phyloP scores from a whole-genome alignment of 352 stramenopile genomes.

The Plasmopara halstedii region DNA sequence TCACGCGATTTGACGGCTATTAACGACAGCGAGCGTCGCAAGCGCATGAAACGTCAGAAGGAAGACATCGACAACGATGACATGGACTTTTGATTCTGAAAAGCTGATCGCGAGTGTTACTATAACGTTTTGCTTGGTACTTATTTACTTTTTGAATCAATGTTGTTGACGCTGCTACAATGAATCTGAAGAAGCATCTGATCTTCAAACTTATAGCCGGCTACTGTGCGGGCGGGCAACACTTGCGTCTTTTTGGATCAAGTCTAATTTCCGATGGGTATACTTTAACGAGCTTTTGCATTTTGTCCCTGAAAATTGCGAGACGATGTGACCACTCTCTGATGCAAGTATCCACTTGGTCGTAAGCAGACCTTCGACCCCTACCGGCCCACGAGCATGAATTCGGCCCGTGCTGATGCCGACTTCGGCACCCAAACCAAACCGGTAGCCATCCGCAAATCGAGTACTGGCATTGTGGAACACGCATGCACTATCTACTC shows the following conservation, averaged over 20 bases:
- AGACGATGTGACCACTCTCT: constrained; percentile 75
- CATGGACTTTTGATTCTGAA: constrained; percentile 33
- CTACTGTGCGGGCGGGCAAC: constrained; percentile 62
- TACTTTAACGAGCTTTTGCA: constrained; percentile 46
- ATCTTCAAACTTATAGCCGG: constrained; percentile 38
- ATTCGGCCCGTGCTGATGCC: constrained; percentile 97
- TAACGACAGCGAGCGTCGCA: constrained; percentile 57
- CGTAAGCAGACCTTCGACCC: constrained; percentile 95
- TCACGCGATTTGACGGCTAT: constrained; percentile 62
- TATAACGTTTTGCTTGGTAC: background rate
- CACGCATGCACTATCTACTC: constrained; percentile 95
- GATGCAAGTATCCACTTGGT: constrained; percentile 96
- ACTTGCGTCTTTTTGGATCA: constrained; percentile 54
- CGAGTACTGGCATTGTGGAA: constrained; percentile 98
- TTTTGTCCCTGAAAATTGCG: constrained; percentile 46
- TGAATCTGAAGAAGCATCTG: constrained; percentile 1
- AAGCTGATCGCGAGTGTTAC: background rate
- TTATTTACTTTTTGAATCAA: constrained; percentile 1
- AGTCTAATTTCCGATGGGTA: constrained; percentile 68
- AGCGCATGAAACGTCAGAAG: constrained; percentile 44
- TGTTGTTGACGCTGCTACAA: constrained; percentile 1
- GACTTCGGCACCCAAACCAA: constrained; percentile 96
- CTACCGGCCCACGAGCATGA: constrained; percentile 93
- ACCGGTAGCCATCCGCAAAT: constrained; percentile 95
- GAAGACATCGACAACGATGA: constrained; percentile 36